Base-by-base conservation (phyloP, 2,329 filamentous ascomycete species). In the Aspergillus costaricaensis region DNA sequence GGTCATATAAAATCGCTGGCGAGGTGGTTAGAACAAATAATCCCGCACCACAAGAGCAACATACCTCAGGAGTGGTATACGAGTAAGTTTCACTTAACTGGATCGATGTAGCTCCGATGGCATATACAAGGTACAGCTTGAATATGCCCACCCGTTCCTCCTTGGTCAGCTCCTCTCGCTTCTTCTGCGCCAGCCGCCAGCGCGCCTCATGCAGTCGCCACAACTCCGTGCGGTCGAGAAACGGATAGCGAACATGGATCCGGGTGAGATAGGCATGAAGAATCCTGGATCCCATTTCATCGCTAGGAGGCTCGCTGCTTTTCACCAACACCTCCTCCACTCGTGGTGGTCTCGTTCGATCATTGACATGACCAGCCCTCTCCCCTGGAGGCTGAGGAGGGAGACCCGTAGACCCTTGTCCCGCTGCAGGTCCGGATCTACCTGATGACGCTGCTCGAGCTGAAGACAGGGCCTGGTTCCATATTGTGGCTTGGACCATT, bases 401-500 rank as follows among this genome's bases (percentile, higher is more conserved):
- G 2, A 65, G 54, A 2, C 61, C 61, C 12, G 60, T 60, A 1
- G 59, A 32, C 7, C 38, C 44, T 10, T 50, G 48, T 5, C 44
- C 54, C 14, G 49, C 15, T 19, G 14, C 56, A 57, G 62, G 55
- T 62, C 65, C 25, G 3, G 8, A 19, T 47, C 39, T 43, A 9
- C 23, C 15, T 15, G 49, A 38, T 62, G 63, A 17, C 62, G 64
- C 5, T 56, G 10, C 60, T 32, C 68, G 65, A 55, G 69, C 69
- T 14, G 67, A 67, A 1, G 71, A 68, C 15, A 83, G 69, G 2
- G 81, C 79, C 62, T 83, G 83, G 52, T 82, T 82, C 82, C 81
- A 83, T 1, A 83, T 81, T 17, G 81, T 83, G 0, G 81, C 80
- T 64, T 83, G 81, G 8, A 83, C 81, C 80, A 84, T 83, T 54